Percentiles rank a stretch among this genome's conserved stretches.
phyloP scores from a whole-genome alignment of 2,329 filamentous ascomycete species.

The Colletotrichum sojae region DNA sequence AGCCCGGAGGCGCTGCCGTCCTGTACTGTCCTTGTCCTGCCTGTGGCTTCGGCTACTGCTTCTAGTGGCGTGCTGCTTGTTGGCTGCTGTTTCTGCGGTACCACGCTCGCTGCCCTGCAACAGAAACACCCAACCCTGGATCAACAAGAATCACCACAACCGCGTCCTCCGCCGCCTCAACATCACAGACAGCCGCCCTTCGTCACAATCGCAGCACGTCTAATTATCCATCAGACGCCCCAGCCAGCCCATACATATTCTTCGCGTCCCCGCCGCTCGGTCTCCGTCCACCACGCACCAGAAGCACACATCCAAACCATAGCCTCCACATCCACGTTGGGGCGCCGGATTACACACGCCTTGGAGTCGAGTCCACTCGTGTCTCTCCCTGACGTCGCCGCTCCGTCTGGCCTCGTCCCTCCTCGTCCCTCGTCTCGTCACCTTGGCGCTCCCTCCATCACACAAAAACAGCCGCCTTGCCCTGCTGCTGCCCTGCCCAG shows the following conservation, averaged over 20 bases:
- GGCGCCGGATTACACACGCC: slow-evolving; percentile 14
- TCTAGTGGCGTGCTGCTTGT: not conserved
- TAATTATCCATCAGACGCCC: not conserved
- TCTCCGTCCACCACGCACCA: slow-evolving; percentile 12
- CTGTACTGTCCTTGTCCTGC: not conserved
- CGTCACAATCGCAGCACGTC: not conserved
- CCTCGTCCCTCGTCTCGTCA: slow-evolving; percentile 13
- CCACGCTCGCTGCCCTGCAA: not conserved
- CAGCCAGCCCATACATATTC: not conserved
- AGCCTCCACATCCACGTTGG: slow-evolving; percentile 25
- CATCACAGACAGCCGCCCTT: not conserved
- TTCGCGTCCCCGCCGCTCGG: slow-evolving; percentile 13
- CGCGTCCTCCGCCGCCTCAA: not conserved
- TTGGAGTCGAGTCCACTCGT: slow-evolving; percentile 12
- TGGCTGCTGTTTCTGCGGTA: slow-evolving; percentile 2
- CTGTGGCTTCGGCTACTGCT: not conserved
- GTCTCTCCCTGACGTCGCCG: slow-evolving; percentile 27
- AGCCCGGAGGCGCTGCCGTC: not conserved
- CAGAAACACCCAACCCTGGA: slow-evolving; percentile 1
- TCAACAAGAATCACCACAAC: slow-evolving; percentile 9
- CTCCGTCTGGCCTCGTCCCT: slow-evolving; percentile 14
- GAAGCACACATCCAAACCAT: not conserved
- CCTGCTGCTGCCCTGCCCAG: slow-evolving; percentile 16
- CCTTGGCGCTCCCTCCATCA: slow-evolving; percentile 27
- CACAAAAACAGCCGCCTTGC: slow-evolving; percentile 24